Evolutionary conservation across 768 basidiomycete genomes (phyloP), one percentile per base, ranked within the genome.

Genomic region (Pleurotus pulmonarius): DNA sequence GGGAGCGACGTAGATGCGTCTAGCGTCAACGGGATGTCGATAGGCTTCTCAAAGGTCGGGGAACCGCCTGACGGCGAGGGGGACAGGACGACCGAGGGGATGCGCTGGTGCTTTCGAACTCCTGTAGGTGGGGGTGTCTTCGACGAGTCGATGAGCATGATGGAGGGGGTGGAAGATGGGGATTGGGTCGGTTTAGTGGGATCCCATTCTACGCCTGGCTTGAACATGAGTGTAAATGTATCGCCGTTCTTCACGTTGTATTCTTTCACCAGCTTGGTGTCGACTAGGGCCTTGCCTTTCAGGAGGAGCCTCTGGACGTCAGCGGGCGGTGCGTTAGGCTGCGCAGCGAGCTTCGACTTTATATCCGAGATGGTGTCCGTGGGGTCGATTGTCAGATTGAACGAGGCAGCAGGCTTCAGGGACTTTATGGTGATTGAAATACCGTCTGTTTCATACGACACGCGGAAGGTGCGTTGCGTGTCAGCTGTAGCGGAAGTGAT

Each of bases 241-340:
- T 91, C 87, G 9, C 88, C 90, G 66, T 87, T 83, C 64, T 86
- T 83, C 65, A 95, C 78, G 65, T 75, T 82, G 75, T 98, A 99
- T 69, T 98, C 97, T 66, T 89, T 88, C 40, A 98, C 74, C 8
- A 99, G 82, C 67, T 95, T 96, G 22, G 74, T 74, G 75, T 98
- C 96, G 13, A 85, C 86, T 60, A 98, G 82, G 0, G 89, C 94
- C 70, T 99, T 99, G 56, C 97, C 97, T 72, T 95, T 98, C 53
- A 97, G 77, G 9, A 99, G 76, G 13, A 98, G 82, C 3, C 97
- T 79, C 70, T 97, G 95, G 26, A 81, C 77, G 66, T 92, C 87
- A 45, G 86, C 82, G 7, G 88, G 82, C 0, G 94, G 94, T 0
- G 92, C 91, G 48, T 75, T 73, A 25, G 84, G 74, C 61, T 86